A percentile compares a stretch with the other conserved stretches of the same genome.
These are phyloP conservation scores for Scorias spongiosa DNA, from an alignment of 2,329 filamentous ascomycete species.

Conservation along the genomic window DNA sequence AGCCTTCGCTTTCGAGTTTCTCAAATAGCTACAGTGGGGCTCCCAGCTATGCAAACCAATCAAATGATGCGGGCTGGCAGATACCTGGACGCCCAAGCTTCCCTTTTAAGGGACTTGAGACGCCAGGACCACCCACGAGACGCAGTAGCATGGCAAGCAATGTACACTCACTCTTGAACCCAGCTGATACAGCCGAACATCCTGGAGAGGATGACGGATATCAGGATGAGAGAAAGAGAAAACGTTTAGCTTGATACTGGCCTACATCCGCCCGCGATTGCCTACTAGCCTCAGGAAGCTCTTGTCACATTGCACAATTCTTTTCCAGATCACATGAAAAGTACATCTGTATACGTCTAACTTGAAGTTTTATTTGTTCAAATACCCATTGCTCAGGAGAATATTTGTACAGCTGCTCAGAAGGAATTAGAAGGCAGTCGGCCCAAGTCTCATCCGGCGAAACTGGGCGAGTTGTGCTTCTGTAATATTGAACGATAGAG, in stretches of 20 bases:
- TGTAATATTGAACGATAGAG: no score
- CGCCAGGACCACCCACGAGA: slow-evolving; percentile 46
- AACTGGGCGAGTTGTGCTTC: no score
- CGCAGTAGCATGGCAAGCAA: slow-evolving; percentile 59
- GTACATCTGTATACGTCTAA: no score
- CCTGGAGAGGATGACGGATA: slow-evolving; percentile 47
- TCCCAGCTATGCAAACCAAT: slow-evolving; percentile 33
- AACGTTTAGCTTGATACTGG: slow-evolving; percentile 32
- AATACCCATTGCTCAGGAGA: no score
- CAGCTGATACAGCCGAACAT: slow-evolving; percentile 50
- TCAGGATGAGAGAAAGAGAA: slow-evolving; percentile 46
- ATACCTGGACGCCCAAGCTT: slow-evolving; percentile 33
- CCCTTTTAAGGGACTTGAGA: slow-evolving; percentile 32
- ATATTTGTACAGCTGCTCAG: no score
- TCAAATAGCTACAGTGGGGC: slow-evolving; percentile 35
- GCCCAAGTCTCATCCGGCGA: no score
- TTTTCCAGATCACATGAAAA: no score
- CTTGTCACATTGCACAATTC: no score
- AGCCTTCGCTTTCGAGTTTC: slow-evolving; percentile 23
- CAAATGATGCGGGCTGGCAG: slow-evolving; percentile 41
- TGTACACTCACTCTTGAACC: slow-evolving; percentile 51
- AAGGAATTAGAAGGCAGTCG: no score
- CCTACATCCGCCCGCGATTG: no score
- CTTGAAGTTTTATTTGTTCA: no score
- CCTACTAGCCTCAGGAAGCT: no score